These are phyloP conservation scores for Neurospora sp. DNA, from an alignment of 495 filamentous ascomycete species.

Conservation along the genomic window DNA sequence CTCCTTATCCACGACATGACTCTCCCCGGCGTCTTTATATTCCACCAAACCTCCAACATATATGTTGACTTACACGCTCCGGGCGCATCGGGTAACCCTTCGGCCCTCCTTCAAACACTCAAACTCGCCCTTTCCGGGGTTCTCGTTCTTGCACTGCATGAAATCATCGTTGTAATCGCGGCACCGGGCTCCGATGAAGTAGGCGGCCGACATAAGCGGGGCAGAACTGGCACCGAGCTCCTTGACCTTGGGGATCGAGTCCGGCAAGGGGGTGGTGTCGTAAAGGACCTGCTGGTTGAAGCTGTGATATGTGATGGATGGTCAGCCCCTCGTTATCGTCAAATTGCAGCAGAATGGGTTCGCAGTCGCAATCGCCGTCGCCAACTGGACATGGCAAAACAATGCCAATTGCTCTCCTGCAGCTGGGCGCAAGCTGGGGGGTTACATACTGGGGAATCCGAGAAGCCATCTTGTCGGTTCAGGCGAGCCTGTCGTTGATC, in stretches of 20 bases:
- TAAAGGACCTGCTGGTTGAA: conserved; percentile 88
- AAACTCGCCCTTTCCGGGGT: conserved; percentile 75
- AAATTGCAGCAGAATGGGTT: neutral
- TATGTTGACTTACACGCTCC: conserved; percentile 69
- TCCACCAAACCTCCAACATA: neutral
- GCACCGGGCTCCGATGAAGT: conserved; percentile 95
- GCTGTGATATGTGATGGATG: conserved; percentile 38
- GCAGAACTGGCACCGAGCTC: conserved; percentile 89
- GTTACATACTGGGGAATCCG: conserved; percentile 39
- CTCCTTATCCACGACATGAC: neutral
- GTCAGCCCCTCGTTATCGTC: conserved; percentile 4
- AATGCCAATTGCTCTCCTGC: conserved; percentile 13
- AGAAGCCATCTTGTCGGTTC: conserved; percentile 36
- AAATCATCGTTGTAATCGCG: conserved; percentile 94
- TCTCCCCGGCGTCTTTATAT: neutral
- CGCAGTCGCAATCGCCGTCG: neutral
- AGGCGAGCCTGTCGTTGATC: conserved; percentile 16
- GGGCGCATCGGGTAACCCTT: conserved; percentile 91
- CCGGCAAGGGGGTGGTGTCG: conserved; percentile 92
- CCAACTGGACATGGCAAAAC: neutral
- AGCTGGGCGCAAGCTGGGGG: neutral
- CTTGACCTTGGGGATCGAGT: conserved; percentile 78
- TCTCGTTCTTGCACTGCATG: conserved; percentile 97
- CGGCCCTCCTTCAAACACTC: conserved; percentile 94
- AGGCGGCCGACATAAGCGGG: conserved; percentile 83